A percentile compares a stretch with the other conserved stretches of the same genome.
Conservation (phyloP, 2,329 filamentous ascomycete genomes). For the Monosporascus cannonballus region DNA sequence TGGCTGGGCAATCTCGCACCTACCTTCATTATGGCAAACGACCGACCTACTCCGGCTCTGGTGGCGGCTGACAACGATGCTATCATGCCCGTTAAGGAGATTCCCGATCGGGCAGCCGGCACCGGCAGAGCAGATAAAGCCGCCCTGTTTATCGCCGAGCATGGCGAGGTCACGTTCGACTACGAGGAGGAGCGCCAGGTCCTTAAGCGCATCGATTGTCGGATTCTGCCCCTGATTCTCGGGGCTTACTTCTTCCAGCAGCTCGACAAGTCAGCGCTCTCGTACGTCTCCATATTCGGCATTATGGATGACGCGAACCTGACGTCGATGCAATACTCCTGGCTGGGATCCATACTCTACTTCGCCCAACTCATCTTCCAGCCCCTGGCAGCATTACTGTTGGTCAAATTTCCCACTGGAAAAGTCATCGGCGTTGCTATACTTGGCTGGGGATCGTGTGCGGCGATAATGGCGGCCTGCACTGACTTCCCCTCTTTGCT, state of each 20-base stretch:
- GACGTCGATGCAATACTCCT: slow-evolving; percentile 45
- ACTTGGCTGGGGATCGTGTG: slow-evolving; percentile 41
- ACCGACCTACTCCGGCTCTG: slow-evolving; percentile 4
- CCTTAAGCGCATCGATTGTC: slow-evolving; percentile 40
- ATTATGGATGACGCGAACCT: slow-evolving; percentile 40
- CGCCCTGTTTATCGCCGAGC: slow-evolving; percentile 36
- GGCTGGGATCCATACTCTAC: slow-evolving; percentile 56
- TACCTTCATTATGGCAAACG: slow-evolving; percentile 11
- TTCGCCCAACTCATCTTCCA: slow-evolving; percentile 55
- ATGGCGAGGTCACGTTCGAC: slow-evolving; percentile 34
- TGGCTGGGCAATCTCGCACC: no score
- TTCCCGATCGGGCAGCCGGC: slow-evolving; percentile 1
- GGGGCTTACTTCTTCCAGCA: slow-evolving; percentile 54
- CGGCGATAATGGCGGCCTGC: slow-evolving; percentile 46
- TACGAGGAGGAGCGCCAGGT: slow-evolving; percentile 44
- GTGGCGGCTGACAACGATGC: slow-evolving; percentile 9
- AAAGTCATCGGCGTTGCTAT: slow-evolving; percentile 48
- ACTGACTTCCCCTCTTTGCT: slow-evolving; percentile 40
- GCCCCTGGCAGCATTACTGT: slow-evolving; percentile 44
- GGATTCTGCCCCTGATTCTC: slow-evolving; percentile 44
- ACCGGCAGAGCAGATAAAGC: slow-evolving; percentile 32
- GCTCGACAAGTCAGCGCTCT: slow-evolving; percentile 43
- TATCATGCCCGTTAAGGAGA: slow-evolving; percentile 11
- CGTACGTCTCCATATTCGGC: slow-evolving; percentile 44
- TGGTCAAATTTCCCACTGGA: slow-evolving; percentile 48